phyloP scores from a whole-genome alignment of 441 rosid genomes.

The Erodium moschatum region DNA sequence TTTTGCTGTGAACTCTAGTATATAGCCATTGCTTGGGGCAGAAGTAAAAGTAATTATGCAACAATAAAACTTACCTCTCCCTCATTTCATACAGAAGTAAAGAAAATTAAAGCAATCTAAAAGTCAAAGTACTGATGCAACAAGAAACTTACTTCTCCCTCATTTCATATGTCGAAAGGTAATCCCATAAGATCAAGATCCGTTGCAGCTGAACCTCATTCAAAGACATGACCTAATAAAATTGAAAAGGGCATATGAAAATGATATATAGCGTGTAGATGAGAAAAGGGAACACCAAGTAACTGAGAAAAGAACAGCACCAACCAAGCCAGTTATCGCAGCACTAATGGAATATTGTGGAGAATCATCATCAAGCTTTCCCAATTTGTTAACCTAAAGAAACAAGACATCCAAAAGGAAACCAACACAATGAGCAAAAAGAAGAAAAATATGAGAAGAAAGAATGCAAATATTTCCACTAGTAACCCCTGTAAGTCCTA shows the following conservation, averaged over 20 bases:
- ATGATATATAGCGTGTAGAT: conserved; percentile 13
- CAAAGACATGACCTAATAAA: conserved; percentile 47
- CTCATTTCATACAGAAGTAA: conserved; percentile 37
- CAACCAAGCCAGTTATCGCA: conserved; percentile 62
- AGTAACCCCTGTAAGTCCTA: background rate
- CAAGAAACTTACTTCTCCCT: conserved; percentile 66
- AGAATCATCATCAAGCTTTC: conserved; percentile 54
- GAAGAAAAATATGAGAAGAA: background rate
- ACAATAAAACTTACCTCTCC: conserved; percentile 56
- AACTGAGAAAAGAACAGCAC: conserved; percentile 22
- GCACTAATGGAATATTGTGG: conserved; percentile 74
- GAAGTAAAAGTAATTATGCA: conserved; percentile 14
- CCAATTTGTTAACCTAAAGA: conserved; percentile 65
- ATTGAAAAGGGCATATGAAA: conserved; percentile 20
- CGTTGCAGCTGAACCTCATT: conserved; percentile 73
- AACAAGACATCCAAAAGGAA: conserved; percentile 15
- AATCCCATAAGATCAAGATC: conserved; percentile 59
- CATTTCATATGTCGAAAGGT: conserved; percentile 54
- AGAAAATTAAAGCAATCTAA: background rate
- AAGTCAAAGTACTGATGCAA: conserved; percentile 15
- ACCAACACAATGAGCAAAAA: background rate
- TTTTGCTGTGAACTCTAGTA: background rate
- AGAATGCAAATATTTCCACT: background rate
- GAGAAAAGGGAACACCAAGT: background rate
- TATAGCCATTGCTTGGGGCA: background rate